These are phyloP conservation scores for Dissophora globulifera DNA, from an alignment of 192 early-diverging fungal genomes.

Conservation along the genomic window DNA sequence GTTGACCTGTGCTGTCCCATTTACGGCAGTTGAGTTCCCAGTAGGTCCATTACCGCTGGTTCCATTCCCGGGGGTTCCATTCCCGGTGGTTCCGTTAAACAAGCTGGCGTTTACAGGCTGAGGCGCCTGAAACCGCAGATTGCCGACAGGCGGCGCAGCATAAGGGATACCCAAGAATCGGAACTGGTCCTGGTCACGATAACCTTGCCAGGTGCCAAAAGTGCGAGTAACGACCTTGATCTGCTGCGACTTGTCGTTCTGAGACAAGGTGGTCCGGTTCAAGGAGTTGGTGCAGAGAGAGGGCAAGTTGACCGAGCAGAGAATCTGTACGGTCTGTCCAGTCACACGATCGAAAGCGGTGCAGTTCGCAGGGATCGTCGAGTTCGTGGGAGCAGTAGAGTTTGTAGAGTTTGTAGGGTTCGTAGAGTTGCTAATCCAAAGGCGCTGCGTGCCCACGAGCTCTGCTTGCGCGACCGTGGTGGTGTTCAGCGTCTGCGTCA, in stretches of 20 bases:
- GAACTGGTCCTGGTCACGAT: conserved; percentile 35
- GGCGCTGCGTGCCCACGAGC: neutral
- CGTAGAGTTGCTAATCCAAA: conserved; percentile 10
- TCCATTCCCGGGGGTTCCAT: too few species aligned
- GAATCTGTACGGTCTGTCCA: neutral
- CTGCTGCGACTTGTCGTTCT: conserved; percentile 18
- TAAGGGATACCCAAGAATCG: conserved; percentile 47
- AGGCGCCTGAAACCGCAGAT: conserved; percentile 24
- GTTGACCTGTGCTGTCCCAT: neutral
- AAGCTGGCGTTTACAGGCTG: neutral
- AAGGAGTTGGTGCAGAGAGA: conserved; percentile 14
- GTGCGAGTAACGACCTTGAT: conserved; percentile 20
- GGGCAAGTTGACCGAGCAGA: conserved; percentile 1
- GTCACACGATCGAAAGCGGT: conserved; percentile 4
- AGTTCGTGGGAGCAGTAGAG: too few species aligned
- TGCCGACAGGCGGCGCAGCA: conserved; percentile 27
- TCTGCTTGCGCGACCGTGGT: conserved; percentile 18
- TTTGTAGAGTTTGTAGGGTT: too few species aligned
- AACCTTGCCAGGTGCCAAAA: conserved; percentile 22
- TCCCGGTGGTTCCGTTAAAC: neutral
- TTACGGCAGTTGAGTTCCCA: too few species aligned
- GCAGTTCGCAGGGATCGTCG: neutral
- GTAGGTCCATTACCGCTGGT: too few species aligned
- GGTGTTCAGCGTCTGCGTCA: conserved; percentile 4
- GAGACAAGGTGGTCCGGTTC: neutral